Conservation (phyloP, 345 rosid species). For the Combretum micranthum region DNA sequence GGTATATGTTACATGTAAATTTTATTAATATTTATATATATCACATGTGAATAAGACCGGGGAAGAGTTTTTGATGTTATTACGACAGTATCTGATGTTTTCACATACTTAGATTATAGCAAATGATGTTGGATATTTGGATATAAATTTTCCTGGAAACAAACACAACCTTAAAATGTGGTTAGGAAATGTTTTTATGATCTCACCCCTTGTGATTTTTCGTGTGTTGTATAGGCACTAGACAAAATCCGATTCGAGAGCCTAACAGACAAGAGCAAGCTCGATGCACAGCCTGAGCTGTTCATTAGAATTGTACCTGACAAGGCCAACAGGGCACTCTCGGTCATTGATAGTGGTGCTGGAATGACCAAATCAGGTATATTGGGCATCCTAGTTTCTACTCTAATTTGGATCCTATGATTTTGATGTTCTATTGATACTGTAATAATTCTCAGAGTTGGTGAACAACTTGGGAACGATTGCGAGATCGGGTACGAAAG, state of each 20-base stretch:
- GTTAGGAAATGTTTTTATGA: not conserved
- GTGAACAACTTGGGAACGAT: slow-evolving; percentile 57
- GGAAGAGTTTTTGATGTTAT: too few relatives aligned
- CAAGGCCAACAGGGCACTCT: slow-evolving; percentile 33
- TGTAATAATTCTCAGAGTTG: slow-evolving; percentile 21
- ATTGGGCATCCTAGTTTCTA: not conserved
- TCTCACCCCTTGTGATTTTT: not conserved
- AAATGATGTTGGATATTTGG: too few relatives aligned
- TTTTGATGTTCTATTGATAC: not conserved
- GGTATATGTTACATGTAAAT: too few relatives aligned
- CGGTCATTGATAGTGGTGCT: slow-evolving; percentile 40
- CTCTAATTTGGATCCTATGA: not conserved
- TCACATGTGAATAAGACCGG: too few relatives aligned
- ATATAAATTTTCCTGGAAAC: too few relatives aligned
- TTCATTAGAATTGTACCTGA: slow-evolving; percentile 53
- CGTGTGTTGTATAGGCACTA: slow-evolving; percentile 25
- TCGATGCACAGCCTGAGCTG: slow-evolving; percentile 43
- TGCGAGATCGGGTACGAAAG: slow-evolving; percentile 54
- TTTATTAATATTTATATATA: too few relatives aligned
- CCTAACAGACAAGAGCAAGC: slow-evolving; percentile 50
- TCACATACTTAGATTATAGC: too few relatives aligned
- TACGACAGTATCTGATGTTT: too few relatives aligned
- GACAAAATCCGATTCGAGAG: slow-evolving; percentile 50
- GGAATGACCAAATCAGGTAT: slow-evolving; percentile 61
- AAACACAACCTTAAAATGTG: too few relatives aligned